Evolutionary conservation across 1,284 basidiomycete species (phyloP), one percentile per base, ranked within the genome.

Genomic region (Naganishia sp.): DNA sequence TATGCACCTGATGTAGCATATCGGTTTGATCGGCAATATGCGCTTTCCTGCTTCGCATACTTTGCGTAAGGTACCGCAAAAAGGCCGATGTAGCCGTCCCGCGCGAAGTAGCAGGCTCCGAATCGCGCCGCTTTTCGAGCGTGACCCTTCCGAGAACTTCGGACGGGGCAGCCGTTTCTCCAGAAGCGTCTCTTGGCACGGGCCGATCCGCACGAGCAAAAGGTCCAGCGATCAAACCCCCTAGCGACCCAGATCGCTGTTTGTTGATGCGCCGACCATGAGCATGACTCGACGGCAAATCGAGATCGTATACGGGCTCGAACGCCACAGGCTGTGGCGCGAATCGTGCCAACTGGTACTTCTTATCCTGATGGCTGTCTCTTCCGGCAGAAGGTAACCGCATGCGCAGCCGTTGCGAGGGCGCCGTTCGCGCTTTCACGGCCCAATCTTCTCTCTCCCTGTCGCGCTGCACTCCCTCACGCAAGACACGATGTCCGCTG

Each of bases 391-490:
- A 61, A n/a, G 59, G 33, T 23, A 61, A 28, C 11, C 59, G 59
- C 59, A 61, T 52, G 21, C 59, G 48, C 10, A 61, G 31, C 5
- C 33, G 46, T 1, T 39, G 36, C 10, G 48, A 15, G 23, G 55
- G 15, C 10, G 55, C 39, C 33, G 16, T 46, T 33, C 25, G 31
- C n/a, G 45, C 46, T 23, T 43, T 28, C 21, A 46, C 57, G 7
- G 59, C 59, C 59, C 59, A 61, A 42, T 50, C 33, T 31, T 61
- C 59, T 6, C 59, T 31, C 18, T 61, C 59, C 15, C 48, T 21
- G 28, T 61, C 59, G 48, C 49, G 48, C 21, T 61, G 36, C 9
- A 28, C 39, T 6, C 59, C 59, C 48, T 61, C 48, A 21, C 42
- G 48, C 6, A 61, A 15, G 4, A 61, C 59, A 25, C 59, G 33